Base-by-base conservation (phyloP, 1,139 yeast species). In the Eremothecium cymbalariae region DNA sequence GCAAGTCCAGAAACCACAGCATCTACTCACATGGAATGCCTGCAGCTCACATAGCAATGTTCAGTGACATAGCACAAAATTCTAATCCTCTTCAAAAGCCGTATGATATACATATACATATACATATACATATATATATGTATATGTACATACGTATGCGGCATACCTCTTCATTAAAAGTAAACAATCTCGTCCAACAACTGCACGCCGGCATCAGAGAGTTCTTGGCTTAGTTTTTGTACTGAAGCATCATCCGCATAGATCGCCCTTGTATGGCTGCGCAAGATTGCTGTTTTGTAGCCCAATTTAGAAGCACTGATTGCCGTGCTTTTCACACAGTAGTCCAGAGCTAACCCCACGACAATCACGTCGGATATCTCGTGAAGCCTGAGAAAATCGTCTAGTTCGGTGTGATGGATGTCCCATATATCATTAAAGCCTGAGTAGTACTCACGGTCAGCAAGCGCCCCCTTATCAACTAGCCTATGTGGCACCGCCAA, bases 311-410 rank as follows among this genome's bases (percentile, higher is more conserved):
- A 72, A 22, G 86, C 68, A 43, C 86, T 94, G 20, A 74, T 53
- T 1, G 94, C 85, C 0, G 94, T 79, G 50, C 75, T 67, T 46
- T 73, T 61, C 6, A 88, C 96, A 57, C 97, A 88, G 55, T 63
- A 85, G 53, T 88, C 97, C 43, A 75, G 74, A 0, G 96, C 96
- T 20, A 88, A 51, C 0, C 97, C 97, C 1, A 78, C 93, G 20
- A 83, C 68, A 32, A 67, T 75, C 4, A 86, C 85, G 33, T 77
- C 72, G 2, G 71, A 67, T 26, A 84, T 71, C 0, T 57, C 62
- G 28, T 48, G 48, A 0, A 63, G 50, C 18, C 52, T 54, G 43
- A 88, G 64, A 26, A 67, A 57, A 1, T 54, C 56, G 34, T 68
- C 65, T 45, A 88, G 62, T 38, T 76, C 90, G 0, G 96, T 86